A percentile compares a stretch with the other conserved stretches of the same genome.
These are phyloP conservation scores for Cardiosporidium cionae DNA, from an alignment of 169 alveolate species.

Conservation along the genomic window DNA sequence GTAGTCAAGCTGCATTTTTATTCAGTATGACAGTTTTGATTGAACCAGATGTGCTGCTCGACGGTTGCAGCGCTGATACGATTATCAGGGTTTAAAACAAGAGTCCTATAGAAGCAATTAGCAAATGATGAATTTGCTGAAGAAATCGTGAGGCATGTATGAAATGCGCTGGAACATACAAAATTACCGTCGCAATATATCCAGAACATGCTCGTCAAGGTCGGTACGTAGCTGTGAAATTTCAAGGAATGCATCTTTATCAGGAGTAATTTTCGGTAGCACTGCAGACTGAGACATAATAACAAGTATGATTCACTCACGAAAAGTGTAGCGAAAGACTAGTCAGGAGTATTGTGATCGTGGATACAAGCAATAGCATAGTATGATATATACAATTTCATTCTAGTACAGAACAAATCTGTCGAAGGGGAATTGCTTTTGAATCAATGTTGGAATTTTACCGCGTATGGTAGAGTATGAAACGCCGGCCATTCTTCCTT, in stretches of 20 bases:
- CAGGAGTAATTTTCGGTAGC: not conserved
- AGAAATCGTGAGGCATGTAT: too few relatives aligned
- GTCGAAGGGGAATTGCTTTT: too few relatives aligned
- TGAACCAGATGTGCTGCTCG: not conserved
- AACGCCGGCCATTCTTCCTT: slow-evolving; percentile 13
- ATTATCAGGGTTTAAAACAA: not conserved
- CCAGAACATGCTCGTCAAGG: not conserved
- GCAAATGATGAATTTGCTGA: not conserved
- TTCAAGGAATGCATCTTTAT: not conserved
- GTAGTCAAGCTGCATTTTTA: too few relatives aligned
- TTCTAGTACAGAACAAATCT: too few relatives aligned
- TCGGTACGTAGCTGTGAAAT: not conserved
- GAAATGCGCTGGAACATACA: not conserved
- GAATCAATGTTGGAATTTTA: too few relatives aligned
- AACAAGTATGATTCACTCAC: too few relatives aligned
- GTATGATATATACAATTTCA: too few relatives aligned
- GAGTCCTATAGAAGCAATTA: not conserved
- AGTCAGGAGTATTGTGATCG: too few relatives aligned
- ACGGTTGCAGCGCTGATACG: not conserved
- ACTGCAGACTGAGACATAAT: not conserved
- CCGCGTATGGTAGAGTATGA: not conserved
- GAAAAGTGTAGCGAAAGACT: too few relatives aligned
- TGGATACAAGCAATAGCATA: too few relatives aligned
- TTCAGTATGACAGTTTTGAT: too few relatives aligned
- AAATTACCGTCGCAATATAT: not conserved